Evolutionary conservation across 176 grass and related monocot genomes (phyloP), one percentile per base, ranked within the genome.

Genomic region (Raddia guianensis): DNA sequence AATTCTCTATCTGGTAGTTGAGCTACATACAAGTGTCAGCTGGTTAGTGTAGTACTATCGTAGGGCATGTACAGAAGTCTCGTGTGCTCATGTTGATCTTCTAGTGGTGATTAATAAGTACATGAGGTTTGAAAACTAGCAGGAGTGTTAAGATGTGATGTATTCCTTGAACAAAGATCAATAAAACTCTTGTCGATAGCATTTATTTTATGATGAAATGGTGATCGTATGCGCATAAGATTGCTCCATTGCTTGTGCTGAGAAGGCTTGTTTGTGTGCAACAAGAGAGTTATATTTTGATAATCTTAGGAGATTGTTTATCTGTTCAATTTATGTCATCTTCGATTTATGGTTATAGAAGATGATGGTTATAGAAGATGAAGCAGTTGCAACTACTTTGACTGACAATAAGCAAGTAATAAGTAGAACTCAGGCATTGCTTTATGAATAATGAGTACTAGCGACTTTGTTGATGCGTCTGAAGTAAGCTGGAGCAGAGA

Each of bases 91-190:
- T 27, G 33, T 74, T 58, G 63, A 76, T 83, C 66, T 67, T 74
- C 66, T 69, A 75, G 82, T 58, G 53, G 18, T 75, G 13, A 63
- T 48, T 51, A 11, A 68, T 16, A 10, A 54, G 16, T 27, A 56
- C 46, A 48, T 15, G 45, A 21, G 69, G 73, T 27, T 21, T 82
- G 68, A 20, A 33, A 75, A 76, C 21, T 76, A 43, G 16, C 76
- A 61, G 32, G 19, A 49, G 7, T 3, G 42, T 85, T 40, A 21
- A 56, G 64, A 66, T 85, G 49, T 49, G 64, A 66, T 85, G 49
- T 49, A 84, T 66, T 76, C 50, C 35, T 81, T 77, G 16, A 65
- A 77, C n/a, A 89, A 76, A 58, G 43, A 72, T 85, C 66, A 82
- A 85, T 81, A 81, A 60, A 89, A 81, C 62, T 75, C 63, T 54